phyloP scores from a whole-genome alignment of 2,329 filamentous ascomycete species.

The Neocatenulostroma microsporum region DNA sequence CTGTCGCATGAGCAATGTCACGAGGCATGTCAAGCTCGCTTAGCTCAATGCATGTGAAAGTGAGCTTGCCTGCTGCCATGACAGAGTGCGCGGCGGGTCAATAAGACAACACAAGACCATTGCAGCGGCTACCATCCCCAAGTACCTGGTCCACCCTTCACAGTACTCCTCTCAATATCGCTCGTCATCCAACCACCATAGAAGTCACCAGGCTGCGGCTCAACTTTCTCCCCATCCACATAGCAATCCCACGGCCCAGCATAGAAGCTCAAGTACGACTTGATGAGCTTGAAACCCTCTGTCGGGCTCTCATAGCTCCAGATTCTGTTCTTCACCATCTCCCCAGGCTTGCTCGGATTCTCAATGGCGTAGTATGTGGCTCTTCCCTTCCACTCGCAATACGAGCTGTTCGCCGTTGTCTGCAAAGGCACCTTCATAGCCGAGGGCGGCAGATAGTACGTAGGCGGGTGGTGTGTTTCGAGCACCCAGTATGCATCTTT shows the following conservation, averaged over 20 bases:
- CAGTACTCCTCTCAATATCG: constrained; percentile 47
- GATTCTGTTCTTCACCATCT: constrained; percentile 44
- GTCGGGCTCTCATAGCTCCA: constrained; percentile 55
- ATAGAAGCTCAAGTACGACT: constrained; percentile 53
- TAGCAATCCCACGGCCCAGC: constrained; percentile 56
- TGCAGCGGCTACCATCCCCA: constrained; percentile 24
- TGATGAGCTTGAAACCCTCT: constrained; percentile 45
- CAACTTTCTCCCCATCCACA: constrained; percentile 54
- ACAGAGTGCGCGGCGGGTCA: too few relatives aligned
- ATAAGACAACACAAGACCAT: too few relatives aligned
- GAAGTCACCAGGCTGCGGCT: constrained; percentile 54
- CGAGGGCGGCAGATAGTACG: constrained; percentile 53
- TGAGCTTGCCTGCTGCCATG: neutral
- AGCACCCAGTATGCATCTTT: constrained; percentile 54
- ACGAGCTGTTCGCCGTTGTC: constrained; percentile 41
- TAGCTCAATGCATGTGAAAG: too few relatives aligned
- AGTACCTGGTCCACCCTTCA: constrained; percentile 41
- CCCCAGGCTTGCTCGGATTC: constrained; percentile 31
- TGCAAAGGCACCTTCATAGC: constrained; percentile 43
- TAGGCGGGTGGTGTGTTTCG: constrained; percentile 56
- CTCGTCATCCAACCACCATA: constrained; percentile 59
- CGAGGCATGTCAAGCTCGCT: too few relatives aligned
- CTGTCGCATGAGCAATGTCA: too few relatives aligned
- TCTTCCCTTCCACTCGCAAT: constrained; percentile 55
- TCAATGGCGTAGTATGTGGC: constrained; percentile 52